Conservation (phyloP, 2,329 filamentous ascomycete genomes). For the Aurifilum marmelostoma region DNA sequence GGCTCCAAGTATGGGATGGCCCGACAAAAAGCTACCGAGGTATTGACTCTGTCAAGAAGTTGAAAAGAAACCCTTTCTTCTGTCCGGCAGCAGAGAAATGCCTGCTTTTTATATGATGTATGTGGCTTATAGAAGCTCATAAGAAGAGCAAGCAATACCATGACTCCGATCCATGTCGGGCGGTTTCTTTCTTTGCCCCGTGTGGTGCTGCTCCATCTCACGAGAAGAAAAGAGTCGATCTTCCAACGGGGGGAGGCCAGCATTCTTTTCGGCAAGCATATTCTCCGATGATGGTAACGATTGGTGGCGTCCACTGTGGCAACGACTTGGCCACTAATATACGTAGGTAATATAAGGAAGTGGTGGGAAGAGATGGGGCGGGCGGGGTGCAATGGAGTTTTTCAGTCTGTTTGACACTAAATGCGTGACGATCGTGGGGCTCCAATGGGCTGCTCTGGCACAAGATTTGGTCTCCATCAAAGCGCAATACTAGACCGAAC, state of each 20-base stretch:
- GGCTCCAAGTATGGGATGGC: too few relatives aligned
- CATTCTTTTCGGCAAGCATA: not conserved
- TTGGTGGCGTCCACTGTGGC: not conserved
- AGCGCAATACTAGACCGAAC: not conserved
- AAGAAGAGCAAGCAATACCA: too few relatives aligned
- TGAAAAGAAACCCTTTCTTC: too few relatives aligned
- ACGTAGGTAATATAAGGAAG: too few relatives aligned
- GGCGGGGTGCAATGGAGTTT: not conserved
- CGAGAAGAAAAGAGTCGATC: not conserved
- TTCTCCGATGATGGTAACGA: not conserved
- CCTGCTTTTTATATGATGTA: too few relatives aligned
- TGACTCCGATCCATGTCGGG: not conserved
- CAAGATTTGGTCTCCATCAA: not conserved
- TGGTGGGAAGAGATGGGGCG: not conserved
- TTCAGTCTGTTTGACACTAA: not conserved
- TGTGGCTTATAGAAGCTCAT: too few relatives aligned
- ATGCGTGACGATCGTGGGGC: not conserved
- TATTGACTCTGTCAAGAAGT: too few relatives aligned
- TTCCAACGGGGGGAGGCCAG: not conserved
- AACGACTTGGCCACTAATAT: not conserved
- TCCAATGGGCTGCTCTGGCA: not conserved
- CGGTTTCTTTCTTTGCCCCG: not conserved
- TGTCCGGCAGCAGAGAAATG: too few relatives aligned
- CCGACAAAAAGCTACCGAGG: too few relatives aligned
- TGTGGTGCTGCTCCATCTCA: not conserved